Percentiles rank a stretch among this genome's conserved stretches.
phyloP scores from a whole-genome alignment of 129 eudicot species.

The Apium graveolens region DNA sequence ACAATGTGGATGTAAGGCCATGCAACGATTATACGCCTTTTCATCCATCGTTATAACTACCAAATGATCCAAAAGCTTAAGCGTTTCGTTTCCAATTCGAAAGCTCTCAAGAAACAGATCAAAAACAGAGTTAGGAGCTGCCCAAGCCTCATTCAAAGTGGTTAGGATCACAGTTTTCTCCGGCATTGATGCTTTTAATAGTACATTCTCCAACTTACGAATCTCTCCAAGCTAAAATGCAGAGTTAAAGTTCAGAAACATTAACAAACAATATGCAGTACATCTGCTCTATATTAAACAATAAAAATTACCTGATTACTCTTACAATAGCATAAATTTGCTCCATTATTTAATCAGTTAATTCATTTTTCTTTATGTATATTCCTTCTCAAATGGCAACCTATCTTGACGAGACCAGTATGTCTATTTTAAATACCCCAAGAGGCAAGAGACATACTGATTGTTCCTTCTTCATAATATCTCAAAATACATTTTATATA shows the following conservation, averaged over 20 bases:
- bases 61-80: slow-evolving; percentile 5
- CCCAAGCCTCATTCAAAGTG: slow-evolving; percentile 44
- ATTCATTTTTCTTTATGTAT: too few species aligned
- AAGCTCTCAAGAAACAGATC: slow-evolving; percentile 46
- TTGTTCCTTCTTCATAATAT: too few species aligned
- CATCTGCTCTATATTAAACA: background rate
- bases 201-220: slow-evolving; percentile 23
- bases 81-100: slow-evolving; percentile 18
- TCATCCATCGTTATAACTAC: slow-evolving; percentile 1
- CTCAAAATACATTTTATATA: background rate
- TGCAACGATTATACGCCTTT: slow-evolving; percentile 9
- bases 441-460: background rate
- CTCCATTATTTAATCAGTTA: too few species aligned
- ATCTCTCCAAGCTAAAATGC: slow-evolving; percentile 6
- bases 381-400: too few species aligned
- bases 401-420: too few species aligned
- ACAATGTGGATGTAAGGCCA: background rate
- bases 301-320: background rate
- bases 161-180: slow-evolving; percentile 37
- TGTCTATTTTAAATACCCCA: too few species aligned
- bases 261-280: background rate
- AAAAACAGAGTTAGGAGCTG: slow-evolving; percentile 28
- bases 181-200: slow-evolving; percentile 26
- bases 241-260: background rate
- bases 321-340: too few species aligned